Conservation (phyloP, 2,329 filamentous ascomycete species). For the Amesomyces nigricolor region DNA sequence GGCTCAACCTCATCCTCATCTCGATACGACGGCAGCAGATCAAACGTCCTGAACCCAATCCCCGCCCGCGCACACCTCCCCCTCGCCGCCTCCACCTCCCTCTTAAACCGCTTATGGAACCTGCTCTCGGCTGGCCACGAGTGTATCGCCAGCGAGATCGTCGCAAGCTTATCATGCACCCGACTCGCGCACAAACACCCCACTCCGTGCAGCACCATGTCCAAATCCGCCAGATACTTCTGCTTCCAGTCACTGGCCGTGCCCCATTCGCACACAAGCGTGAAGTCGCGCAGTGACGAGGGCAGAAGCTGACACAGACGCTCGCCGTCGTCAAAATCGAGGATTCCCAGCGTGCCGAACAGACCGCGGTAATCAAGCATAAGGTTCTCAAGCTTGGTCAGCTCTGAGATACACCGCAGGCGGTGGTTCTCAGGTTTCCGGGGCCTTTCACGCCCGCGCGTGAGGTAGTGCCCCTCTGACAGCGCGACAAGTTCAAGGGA, state of each 20-base stretch:
- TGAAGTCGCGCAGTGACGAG: slow-evolving; percentile 24
- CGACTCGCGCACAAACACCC: slow-evolving; percentile 22
- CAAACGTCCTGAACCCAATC: slow-evolving; percentile 25
- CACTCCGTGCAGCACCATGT: slow-evolving; percentile 28
- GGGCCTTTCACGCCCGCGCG: slow-evolving; percentile 26
- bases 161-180: slow-evolving; percentile 18
- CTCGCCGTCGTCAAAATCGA: slow-evolving; percentile 29
- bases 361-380: slow-evolving; percentile 28
- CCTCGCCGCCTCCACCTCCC: slow-evolving; percentile 24
- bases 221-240: slow-evolving; percentile 26
- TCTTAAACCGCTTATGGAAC: slow-evolving; percentile 25
- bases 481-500: slow-evolving; percentile 26
- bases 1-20: slow-evolving; percentile 25
- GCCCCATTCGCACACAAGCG: slow-evolving; percentile 28
- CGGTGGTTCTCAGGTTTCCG: slow-evolving; percentile 29
- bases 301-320: slow-evolving; percentile 26
- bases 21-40: slow-evolving; percentile 25
- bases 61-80: slow-evolving; percentile 22
- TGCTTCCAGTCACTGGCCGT: slow-evolving; percentile 27
- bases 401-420: slow-evolving; percentile 25
- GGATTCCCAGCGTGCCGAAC: slow-evolving; percentile 28
- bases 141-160: slow-evolving; percentile 26
- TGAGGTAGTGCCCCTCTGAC: slow-evolving; percentile 27
- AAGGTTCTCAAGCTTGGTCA: slow-evolving; percentile 22
- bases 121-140: slow-evolving; percentile 27